Percentiles rank a stretch among this genome's conserved stretches.
Conservation (phyloP, 2,329 filamentous ascomycete species). For the Monosporascus sp. region DNA sequence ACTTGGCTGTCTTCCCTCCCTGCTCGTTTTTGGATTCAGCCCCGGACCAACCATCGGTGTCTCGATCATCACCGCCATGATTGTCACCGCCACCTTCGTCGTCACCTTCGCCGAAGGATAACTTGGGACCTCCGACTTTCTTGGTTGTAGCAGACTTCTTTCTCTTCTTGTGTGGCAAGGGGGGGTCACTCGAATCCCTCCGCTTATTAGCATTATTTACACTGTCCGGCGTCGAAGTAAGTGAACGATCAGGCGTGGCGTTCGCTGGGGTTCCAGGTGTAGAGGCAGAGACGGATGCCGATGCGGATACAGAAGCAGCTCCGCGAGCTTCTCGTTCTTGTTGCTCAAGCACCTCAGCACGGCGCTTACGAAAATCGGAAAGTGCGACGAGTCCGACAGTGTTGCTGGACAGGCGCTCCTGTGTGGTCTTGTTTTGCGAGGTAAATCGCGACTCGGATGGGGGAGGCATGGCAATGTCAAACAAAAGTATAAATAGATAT, state of each 20-base stretch:
- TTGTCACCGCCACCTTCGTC: conserved; percentile 43
- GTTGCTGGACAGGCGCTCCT: conserved; percentile 76
- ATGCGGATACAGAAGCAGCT: conserved; percentile 38
- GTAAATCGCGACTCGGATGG: conserved; percentile 57
- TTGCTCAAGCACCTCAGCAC: conserved; percentile 87
- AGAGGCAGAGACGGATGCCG: conserved; percentile 46
- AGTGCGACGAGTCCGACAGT: conserved; percentile 89
- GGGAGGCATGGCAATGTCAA: not conserved
- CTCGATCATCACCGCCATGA: conserved; percentile 37
- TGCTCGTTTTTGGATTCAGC: conserved; percentile 3
- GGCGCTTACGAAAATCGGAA: conserved; percentile 91
- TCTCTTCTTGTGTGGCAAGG: conserved; percentile 37
- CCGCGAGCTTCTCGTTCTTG: conserved; percentile 78
- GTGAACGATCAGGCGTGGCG: conserved; percentile 44
- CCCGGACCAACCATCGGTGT: not conserved
- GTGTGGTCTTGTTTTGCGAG: conserved; percentile 67
- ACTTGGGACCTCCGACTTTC: conserved; percentile 36
- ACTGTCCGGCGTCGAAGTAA: conserved; percentile 42
- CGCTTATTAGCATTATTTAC: not conserved
- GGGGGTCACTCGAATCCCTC: conserved; percentile 24
- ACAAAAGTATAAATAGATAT: too few relatives aligned
- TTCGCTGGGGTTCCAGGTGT: conserved; percentile 25
- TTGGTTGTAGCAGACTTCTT: conserved; percentile 39
- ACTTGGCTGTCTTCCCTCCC: conserved; percentile 35
- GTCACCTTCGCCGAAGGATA: conserved; percentile 67